phyloP scores from a whole-genome alignment of 2,329 filamentous ascomycete species.

The Fusarium sp. region DNA sequence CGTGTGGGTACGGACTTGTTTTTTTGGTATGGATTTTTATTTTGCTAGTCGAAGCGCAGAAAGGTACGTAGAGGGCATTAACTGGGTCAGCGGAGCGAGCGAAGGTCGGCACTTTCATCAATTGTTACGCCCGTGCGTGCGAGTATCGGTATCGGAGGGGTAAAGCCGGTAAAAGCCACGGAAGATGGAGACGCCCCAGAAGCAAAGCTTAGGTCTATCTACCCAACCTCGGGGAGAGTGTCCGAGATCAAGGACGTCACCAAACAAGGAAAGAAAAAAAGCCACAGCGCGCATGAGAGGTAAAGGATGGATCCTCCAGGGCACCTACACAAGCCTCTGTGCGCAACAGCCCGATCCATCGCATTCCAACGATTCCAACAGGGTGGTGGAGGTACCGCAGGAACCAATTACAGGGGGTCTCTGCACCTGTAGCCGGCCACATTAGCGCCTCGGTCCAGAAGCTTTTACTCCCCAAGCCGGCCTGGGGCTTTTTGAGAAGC shows the following conservation, averaged over 20 bases:
- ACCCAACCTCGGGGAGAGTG: neutral
- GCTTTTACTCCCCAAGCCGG: conserved; percentile 10
- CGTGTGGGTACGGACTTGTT: neutral
- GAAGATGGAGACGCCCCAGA: conserved; percentile 10
- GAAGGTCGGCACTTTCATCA: conserved; percentile 24
- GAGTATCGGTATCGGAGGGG: conserved; percentile 2
- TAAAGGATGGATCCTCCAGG: conserved; percentile 8
- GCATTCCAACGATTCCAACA: conserved; percentile 33
- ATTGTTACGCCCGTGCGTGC: conserved; percentile 23
- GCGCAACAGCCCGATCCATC: conserved; percentile 12
- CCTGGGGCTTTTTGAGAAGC: conserved; percentile 30
- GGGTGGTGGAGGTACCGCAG: conserved; percentile 17
- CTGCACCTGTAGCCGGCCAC: conserved; percentile 28
- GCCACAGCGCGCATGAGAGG: neutral
- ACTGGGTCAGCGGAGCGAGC: conserved; percentile 10
- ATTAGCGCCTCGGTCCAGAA: conserved; percentile 40
- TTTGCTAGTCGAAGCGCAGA: neutral
- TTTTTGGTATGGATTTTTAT: neutral
- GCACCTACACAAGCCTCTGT: conserved; percentile 1
- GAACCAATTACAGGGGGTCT: conserved; percentile 37
- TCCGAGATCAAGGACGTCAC: conserved; percentile 26
- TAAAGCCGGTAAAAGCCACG: conserved; percentile 8
- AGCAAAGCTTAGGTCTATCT: neutral
- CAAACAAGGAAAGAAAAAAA: neutral
- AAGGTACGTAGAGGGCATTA: neutral